These are phyloP conservation scores for Pseudogymnoascus sp. DNA, from an alignment of 2,329 filamentous ascomycete species.

Conservation along the genomic window DNA sequence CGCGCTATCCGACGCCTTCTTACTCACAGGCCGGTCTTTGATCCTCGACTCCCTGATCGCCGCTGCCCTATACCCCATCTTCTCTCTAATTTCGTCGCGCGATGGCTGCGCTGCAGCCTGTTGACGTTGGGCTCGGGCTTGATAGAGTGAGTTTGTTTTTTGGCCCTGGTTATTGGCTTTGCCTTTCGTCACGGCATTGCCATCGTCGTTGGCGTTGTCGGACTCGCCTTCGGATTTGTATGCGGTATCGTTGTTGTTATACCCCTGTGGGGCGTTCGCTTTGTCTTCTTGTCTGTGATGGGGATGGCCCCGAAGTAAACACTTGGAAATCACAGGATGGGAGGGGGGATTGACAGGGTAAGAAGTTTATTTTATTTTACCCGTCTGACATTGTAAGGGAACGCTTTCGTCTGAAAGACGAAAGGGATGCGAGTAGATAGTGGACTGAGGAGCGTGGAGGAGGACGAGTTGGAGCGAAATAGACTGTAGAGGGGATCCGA, in stretches of 20 bases:
- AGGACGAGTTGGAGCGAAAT: neutral
- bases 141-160: neutral
- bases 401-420: neutral
- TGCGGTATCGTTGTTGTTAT: neutral
- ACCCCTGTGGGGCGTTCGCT: neutral
- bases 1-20: slow-evolving; percentile 12
- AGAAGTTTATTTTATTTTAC: neutral
- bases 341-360: neutral
- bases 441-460: neutral
- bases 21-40: slow-evolving; percentile 16
- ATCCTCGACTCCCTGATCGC: slow-evolving; percentile 19
- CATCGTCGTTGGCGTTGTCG: neutral
- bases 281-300: neutral
- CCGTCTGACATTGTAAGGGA: neutral
- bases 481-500: neutral
- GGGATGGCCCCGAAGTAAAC: neutral
- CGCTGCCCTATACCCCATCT: slow-evolving; percentile 1
- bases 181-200: neutral
- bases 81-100: neutral
- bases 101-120: neutral
- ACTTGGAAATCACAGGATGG: neutral
- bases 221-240: neutral
- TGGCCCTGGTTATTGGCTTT: neutral
- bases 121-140: neutral
- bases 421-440: neutral